Evolutionary conservation across 116 monocot species (phyloP).

Genomic region (Posidonia oceanica): DNA sequence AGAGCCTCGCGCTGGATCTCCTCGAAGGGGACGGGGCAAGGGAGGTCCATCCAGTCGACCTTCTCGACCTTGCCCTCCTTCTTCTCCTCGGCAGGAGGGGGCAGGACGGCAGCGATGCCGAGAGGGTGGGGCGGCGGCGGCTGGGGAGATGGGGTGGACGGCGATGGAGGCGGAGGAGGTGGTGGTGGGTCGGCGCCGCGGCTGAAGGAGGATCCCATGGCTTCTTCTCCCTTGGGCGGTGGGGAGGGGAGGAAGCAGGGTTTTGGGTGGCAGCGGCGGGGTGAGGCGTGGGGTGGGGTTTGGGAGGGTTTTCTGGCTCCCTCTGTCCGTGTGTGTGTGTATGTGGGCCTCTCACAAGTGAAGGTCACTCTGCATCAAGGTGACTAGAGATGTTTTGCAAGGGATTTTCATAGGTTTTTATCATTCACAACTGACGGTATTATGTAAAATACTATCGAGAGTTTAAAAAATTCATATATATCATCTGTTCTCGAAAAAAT

Average conservation of each 20-base stretch:
- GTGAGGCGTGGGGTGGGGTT: no score
- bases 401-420: no score
- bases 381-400: no score
- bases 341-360: no score
- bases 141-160: conserved; percentile 12
- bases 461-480: no score
- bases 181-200: conserved; percentile 15
- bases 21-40: conserved; percentile 74
- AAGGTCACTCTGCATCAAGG: no score
- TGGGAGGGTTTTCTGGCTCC: no score
- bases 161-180: not conserved
- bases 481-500: no score
- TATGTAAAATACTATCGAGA: no score
- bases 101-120: conserved; percentile 32
- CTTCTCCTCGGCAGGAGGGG: conserved; percentile 29
- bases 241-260: not conserved
- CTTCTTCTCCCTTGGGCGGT: not conserved
- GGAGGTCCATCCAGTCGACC: conserved; percentile 70
- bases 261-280: not conserved
- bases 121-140: conserved; percentile 11
- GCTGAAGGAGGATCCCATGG: conserved; percentile 37
- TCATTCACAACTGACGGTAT: no score
- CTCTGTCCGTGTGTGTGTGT: no score
- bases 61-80: conserved; percentile 26
- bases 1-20: conserved; percentile 87